A percentile compares a stretch with the other conserved stretches of the same genome.
phyloP scores from a whole-genome alignment of 371 early-diverging fungal genomes.

The Dichotomocladium elegans region DNA sequence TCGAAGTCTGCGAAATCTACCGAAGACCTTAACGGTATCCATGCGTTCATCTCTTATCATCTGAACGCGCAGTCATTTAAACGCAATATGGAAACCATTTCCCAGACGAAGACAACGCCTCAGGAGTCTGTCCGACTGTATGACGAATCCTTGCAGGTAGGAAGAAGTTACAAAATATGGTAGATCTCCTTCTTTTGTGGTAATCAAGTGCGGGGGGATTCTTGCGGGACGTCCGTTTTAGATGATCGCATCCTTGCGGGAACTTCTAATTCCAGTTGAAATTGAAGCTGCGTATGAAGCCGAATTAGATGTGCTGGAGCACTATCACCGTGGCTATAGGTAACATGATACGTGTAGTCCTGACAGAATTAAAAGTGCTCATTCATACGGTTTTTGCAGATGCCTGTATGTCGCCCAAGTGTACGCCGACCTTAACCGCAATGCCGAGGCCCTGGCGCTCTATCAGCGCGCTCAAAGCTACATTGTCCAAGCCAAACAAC shows the following conservation, averaged over 20 bases:
- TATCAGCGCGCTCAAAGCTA: constrained; percentile 61
- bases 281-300: constrained; percentile 38
- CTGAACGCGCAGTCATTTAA: constrained; percentile 50
- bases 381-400: too few relatives aligned
- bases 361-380: too few relatives aligned
- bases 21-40: constrained; percentile 49
- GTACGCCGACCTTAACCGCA: constrained; percentile 44
- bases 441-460: constrained; percentile 57
- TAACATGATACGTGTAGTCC: too few relatives aligned
- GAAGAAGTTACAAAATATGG: not conserved
- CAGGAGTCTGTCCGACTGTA: constrained; percentile 67
- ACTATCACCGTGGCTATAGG: constrained; percentile 53
- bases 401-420: constrained; percentile 50
- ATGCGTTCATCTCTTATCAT: constrained; percentile 56
- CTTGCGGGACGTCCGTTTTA: too few relatives aligned
- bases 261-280: constrained; percentile 46
- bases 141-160: constrained; percentile 66
- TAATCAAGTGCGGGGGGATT: too few relatives aligned
- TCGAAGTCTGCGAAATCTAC: constrained; percentile 67
- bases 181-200: not conserved
- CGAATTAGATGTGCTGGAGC: constrained; percentile 48
- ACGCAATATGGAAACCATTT: constrained; percentile 48
- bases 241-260: constrained; percentile 47
- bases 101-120: constrained; percentile 40
- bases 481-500: constrained; percentile 44